phyloP scores from a whole-genome alignment of 2,329 filamentous ascomycete genomes.

The Ascochyta koolunga region DNA sequence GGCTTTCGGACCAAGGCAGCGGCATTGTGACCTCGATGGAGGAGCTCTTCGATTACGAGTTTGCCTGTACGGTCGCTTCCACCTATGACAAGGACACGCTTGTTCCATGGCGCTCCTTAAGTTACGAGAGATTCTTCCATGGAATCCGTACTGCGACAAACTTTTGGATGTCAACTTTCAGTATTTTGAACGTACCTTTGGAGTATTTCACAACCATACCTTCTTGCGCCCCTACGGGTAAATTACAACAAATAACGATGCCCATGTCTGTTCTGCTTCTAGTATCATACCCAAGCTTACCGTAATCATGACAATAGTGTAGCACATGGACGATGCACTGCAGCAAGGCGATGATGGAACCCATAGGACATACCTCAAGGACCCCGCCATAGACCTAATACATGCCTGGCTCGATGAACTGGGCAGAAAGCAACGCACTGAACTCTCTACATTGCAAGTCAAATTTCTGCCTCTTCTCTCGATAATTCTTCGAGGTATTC shows the following conservation, averaged over 20 bases:
- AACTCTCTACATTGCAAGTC: constrained; percentile 29
- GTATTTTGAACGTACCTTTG: constrained; percentile 32
- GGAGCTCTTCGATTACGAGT: constrained; percentile 50
- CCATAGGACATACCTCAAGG: constrained; percentile 21
- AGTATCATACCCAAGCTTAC: constrained; percentile 34
- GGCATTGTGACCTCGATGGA: constrained; percentile 51
- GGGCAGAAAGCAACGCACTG: constrained; percentile 27
- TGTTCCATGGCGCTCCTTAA: constrained; percentile 24
- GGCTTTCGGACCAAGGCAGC: constrained; percentile 55
- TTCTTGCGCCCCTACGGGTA: constrained; percentile 31
- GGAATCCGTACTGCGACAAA: constrained; percentile 29
- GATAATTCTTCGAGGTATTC: constrained; percentile 14
- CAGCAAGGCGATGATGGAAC: constrained; percentile 12
- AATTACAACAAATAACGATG: constrained; percentile 23
- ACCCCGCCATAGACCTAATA: constrained; percentile 21
- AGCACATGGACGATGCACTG: constrained; percentile 22
- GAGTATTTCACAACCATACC: constrained; percentile 32
- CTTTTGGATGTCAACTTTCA: constrained; percentile 27
- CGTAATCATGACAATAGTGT: constrained; percentile 29
- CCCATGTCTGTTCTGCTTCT: constrained; percentile 17
- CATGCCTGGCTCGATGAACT: constrained; percentile 33
- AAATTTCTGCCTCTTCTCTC: constrained; percentile 25
- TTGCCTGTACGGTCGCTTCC: constrained; percentile 57
- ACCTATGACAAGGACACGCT: constrained; percentile 56
- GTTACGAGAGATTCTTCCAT: constrained; percentile 25